Evolutionary conservation across 2,329 filamentous ascomycete species (phyloP), one percentile per base, ranked within the genome.

Genomic region (Penicillium concentricum): DNA sequence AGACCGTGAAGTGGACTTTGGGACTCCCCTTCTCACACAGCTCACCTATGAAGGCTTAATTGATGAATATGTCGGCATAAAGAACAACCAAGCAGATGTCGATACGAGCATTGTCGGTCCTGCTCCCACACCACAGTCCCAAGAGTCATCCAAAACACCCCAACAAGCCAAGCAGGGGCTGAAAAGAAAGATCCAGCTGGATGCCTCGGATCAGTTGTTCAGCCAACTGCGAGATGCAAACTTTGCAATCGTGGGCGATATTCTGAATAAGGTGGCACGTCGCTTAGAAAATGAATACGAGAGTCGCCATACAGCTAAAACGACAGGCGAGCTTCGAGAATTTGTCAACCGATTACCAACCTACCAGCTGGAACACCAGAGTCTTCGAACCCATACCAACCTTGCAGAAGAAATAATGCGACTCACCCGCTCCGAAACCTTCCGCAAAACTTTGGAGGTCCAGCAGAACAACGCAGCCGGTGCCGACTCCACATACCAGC

Each of bases 401-500:
- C 82, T 99, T 43, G 92, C 92, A 1, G 94, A 97, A 76, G 93
- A 97, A 64, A 94, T 99, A 52, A 92, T 96, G 81, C 94, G 95
- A 69, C 86, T 92, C 67, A 99, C 94, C 0, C 85, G 90, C 49
- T 89, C 91, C 18, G 93, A 97, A 67, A 84, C 90, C 56, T 99
- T 99, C 78, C 90, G 88, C 62, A 89, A 90, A 59, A 80, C 92
- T 38, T 81, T 99, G 2, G 94, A 97, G 76, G 90, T 97, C 5
- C 94, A 99, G 71, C 94, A 99, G 72, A 97, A 96, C 69, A 84
- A 97, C 43, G 92, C 92, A 24, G 92, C 92, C 0, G 93, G 93
- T 32, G 87, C 90, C 10, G 94, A 97, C 71, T 90, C 93, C 7
- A 90, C 87, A 13, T 90, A 89, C 24, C 92, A 97, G 69, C 91